Base-by-base conservation (phyloP, 2,329 filamentous ascomycete genomes). In the Xylariaceae sp. region DNA sequence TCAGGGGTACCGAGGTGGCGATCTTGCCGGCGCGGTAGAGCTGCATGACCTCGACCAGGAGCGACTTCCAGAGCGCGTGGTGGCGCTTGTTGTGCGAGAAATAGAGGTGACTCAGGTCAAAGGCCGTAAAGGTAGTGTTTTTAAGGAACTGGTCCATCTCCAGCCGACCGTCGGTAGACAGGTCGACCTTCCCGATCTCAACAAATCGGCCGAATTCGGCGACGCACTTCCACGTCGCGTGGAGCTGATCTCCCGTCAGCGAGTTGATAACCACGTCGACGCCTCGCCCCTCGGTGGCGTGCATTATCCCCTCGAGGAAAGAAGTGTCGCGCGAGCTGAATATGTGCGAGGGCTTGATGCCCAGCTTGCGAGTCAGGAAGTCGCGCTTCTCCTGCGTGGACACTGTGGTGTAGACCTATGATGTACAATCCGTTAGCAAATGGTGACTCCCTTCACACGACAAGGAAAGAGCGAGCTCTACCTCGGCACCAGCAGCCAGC, bases 31-130 rank as follows among this genome's bases (percentile, higher is more conserved):
- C 3, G 8, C 17, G 42, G 11, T 38, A 44, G 5, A 44, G 35
- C 15, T 8, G 2, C 31, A 44, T 29, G 9, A 28, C 31, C 6
- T 41, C 6, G 6, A 4, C 13, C 2, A 37, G 29, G 13, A 40
- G 16, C n/a, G 18, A 5, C 7, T 33, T 34, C 30, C 37, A 38
- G 3, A 33, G 11, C 5, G 19, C 4, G 15, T 34, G 30, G 5
- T 43, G 31, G 2, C n/a, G 1, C 50, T 52, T 4, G 45, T 44
- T 31, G 59, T 51, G 1, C 50, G 52, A 2, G 46, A 38, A 31
- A 61, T 52, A 17, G 55, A 52, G 16, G 50, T 56, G 33, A 41
- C 50, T 34, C 3, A 69, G 43, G 42, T 69, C 62, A 3, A 70
- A 57, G 0, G 60, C 31, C 1, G 32, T 40, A n/a, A 40, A 40